A percentile compares a stretch with the other conserved stretches of the same genome.
phyloP scores from a whole-genome alignment of 768 basidiomycete species.

The Russula lepida region DNA sequence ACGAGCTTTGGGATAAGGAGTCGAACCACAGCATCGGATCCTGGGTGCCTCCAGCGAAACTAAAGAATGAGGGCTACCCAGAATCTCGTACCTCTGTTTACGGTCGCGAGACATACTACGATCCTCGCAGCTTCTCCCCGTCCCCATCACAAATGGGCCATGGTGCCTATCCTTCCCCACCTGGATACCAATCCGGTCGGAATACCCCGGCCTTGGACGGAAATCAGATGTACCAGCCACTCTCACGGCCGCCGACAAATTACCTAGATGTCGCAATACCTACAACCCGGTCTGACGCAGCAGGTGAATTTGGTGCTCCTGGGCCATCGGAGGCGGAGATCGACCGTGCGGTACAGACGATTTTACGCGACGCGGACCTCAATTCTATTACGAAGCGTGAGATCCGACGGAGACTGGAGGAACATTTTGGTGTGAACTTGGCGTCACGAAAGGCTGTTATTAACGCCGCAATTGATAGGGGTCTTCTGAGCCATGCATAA shows the following conservation, averaged over 20 bases:
- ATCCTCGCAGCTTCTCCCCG: conserved; percentile 46
- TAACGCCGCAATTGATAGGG: conserved; percentile 70
- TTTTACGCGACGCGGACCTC: conserved; percentile 73
- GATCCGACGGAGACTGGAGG: conserved; percentile 77
- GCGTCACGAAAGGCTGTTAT: conserved; percentile 61
- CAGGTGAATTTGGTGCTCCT: conserved; percentile 37
- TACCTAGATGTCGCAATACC: conserved; percentile 71
- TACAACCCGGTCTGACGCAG: conserved; percentile 38
- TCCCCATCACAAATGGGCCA: conserved; percentile 67
- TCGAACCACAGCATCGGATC: conserved; percentile 93
- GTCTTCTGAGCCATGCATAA: conserved; percentile 39
- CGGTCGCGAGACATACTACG: conserved; percentile 82
- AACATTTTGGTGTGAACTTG: conserved; percentile 71
- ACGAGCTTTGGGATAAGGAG: conserved; percentile 96
- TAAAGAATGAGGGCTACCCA: conserved; percentile 64
- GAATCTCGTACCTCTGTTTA: conserved; percentile 78
- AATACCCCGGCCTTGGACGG: conserved; percentile 47
- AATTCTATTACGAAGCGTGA: conserved; percentile 89
- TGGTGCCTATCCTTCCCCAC: conserved; percentile 41
- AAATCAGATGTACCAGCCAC: conserved; percentile 44
- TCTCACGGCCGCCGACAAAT: conserved; percentile 64
- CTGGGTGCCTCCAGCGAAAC: conserved; percentile 74
- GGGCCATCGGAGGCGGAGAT: conserved; percentile 61
- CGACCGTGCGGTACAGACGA: conserved; percentile 63
- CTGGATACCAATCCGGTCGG: conserved; percentile 70